Conservation (phyloP, 169 alveolate species). For the Plasmodium malariae region DNA sequence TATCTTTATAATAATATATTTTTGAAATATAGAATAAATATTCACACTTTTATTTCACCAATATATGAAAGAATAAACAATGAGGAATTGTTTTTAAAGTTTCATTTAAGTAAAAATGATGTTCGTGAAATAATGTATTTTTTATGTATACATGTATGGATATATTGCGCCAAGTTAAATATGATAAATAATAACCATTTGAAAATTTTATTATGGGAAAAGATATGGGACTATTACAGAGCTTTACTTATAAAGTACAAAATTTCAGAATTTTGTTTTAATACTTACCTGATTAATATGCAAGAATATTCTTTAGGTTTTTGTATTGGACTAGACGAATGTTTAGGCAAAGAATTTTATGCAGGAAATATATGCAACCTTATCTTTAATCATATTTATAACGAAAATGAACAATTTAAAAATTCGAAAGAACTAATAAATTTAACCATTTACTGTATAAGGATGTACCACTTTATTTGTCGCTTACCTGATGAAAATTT, state of each 20-base stretch:
- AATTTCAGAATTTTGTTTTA: conserved; percentile 67
- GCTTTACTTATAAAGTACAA: conserved; percentile 66
- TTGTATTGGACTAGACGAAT: conserved; percentile 72
- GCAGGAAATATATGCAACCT: conserved; percentile 52
- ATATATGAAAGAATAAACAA: conserved; percentile 70
- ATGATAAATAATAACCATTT: conserved; percentile 39
- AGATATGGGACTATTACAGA: conserved; percentile 75
- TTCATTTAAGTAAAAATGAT: conserved; percentile 39
- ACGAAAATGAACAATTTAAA: conserved; percentile 38
- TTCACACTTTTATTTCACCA: conserved; percentile 66
- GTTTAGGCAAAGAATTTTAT: conserved; percentile 46
- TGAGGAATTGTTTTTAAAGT: conserved; percentile 23
- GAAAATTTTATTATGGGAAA: conserved; percentile 64
- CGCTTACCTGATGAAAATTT: conserved; percentile 60
- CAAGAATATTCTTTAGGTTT: conserved; percentile 74
- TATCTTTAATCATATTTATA: conserved; percentile 67
- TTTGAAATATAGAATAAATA: conserved; percentile 26
- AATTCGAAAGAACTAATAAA: conserved; percentile 50
- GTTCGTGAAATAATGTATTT: conserved; percentile 71
- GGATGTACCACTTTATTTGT: conserved; percentile 57
- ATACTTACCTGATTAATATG: conserved; percentile 55
- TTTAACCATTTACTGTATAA: conserved; percentile 59
- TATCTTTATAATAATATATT: conserved; percentile 35
- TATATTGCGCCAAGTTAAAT: conserved; percentile 62
- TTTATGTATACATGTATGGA: conserved; percentile 76